These are phyloP conservation scores for Tylopilus subfusipes DNA, from an alignment of 768 basidiomycete species.

Conservation along the genomic window DNA sequence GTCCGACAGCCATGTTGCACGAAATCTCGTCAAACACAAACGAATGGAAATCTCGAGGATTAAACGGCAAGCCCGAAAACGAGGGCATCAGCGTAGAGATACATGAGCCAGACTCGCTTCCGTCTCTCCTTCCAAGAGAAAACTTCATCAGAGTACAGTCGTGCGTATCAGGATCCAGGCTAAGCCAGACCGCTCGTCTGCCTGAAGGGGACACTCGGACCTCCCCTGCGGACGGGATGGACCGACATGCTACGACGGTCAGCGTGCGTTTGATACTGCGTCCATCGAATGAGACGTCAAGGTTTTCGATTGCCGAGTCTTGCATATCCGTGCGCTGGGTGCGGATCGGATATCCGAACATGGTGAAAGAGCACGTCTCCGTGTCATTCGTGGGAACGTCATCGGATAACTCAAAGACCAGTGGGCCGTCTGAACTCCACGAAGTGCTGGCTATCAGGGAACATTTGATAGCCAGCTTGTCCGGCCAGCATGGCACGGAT, in stretches of 20 bases:
- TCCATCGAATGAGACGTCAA: slow-evolving; percentile 15
- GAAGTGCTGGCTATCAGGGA: slow-evolving; percentile 11
- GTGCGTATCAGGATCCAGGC: slow-evolving; percentile 23
- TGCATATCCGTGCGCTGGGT: neutral
- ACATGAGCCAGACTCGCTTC: slow-evolving; percentile 5
- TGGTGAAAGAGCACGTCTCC: slow-evolving; percentile 8
- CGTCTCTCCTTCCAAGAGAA: slow-evolving; percentile 28
- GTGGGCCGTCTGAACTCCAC: slow-evolving; percentile 10
- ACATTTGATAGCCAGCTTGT: neutral
- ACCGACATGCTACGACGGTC: slow-evolving; percentile 6
- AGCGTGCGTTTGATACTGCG: neutral
- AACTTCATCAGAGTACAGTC: slow-evolving; percentile 50
- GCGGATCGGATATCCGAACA: slow-evolving; percentile 9
- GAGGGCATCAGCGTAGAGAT: slow-evolving; percentile 39
- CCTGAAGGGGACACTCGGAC: slow-evolving; percentile 19
- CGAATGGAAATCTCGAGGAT: slow-evolving; percentile 41
- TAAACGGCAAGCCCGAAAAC: slow-evolving; percentile 50
- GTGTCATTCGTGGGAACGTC: slow-evolving; percentile 3
- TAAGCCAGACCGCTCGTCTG: slow-evolving; percentile 20
- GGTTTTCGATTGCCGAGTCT: neutral
- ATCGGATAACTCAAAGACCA: slow-evolving; percentile 14
- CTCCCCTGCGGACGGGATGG: slow-evolving; percentile 10
- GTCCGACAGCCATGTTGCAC: slow-evolving; percentile 47
- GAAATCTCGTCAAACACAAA: slow-evolving; percentile 56
- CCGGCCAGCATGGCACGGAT: slow-evolving; percentile 15